A percentile compares a stretch with the other conserved stretches of the same genome.
Evolutionary conservation across 192 early-diverging fungal genomes (phyloP).

Genomic region (Lunasporangiospora selenospora): DNA sequence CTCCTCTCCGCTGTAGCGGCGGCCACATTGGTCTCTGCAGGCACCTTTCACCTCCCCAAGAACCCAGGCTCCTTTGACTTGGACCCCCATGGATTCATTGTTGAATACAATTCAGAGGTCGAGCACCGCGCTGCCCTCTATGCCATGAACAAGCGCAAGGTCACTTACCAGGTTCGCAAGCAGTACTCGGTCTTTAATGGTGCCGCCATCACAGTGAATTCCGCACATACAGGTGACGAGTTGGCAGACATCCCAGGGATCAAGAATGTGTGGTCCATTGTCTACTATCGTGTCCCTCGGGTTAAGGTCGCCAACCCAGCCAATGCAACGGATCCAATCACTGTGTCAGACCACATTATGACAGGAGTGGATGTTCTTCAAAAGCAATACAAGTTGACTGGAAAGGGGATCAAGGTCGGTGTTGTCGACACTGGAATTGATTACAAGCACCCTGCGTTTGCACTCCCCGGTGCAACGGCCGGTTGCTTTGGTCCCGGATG

Average conservation of each 20-base stretch:
- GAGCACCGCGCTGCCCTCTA: slow-evolving; percentile 14
- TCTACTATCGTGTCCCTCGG: slow-evolving; percentile 29
- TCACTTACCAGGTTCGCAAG: slow-evolving; percentile 47
- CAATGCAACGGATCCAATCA: slow-evolving; percentile 18
- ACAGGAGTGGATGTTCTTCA: slow-evolving; percentile 51
- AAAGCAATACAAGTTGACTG: slow-evolving; percentile 42
- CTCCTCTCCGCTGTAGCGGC: slow-evolving; percentile 42
- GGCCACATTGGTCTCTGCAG: slow-evolving; percentile 41
- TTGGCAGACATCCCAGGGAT: slow-evolving; percentile 39
- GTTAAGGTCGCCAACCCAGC: slow-evolving; percentile 5
- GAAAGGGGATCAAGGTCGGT: slow-evolving; percentile 59
- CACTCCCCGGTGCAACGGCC: slow-evolving; percentile 35
- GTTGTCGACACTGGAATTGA: slow-evolving; percentile 66
- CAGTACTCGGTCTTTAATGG: slow-evolving; percentile 58
- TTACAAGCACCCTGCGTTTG: slow-evolving; percentile 69
- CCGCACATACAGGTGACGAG: slow-evolving; percentile 20
- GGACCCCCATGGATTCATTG: slow-evolving; percentile 22
- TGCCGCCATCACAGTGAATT: slow-evolving; percentile 49
- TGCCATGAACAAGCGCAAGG: slow-evolving; percentile 12
- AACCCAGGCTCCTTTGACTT: slow-evolving; percentile 3
- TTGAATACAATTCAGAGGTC: slow-evolving; percentile 29
- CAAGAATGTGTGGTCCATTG: slow-evolving; percentile 56
- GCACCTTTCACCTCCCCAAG: slow-evolving; percentile 27
- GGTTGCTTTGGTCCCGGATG: slow-evolving; percentile 68
- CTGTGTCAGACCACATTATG: slow-evolving; percentile 43